These are phyloP conservation scores for Syzygium grande DNA, from an alignment of 345 rosid species.

Conservation along the genomic window DNA sequence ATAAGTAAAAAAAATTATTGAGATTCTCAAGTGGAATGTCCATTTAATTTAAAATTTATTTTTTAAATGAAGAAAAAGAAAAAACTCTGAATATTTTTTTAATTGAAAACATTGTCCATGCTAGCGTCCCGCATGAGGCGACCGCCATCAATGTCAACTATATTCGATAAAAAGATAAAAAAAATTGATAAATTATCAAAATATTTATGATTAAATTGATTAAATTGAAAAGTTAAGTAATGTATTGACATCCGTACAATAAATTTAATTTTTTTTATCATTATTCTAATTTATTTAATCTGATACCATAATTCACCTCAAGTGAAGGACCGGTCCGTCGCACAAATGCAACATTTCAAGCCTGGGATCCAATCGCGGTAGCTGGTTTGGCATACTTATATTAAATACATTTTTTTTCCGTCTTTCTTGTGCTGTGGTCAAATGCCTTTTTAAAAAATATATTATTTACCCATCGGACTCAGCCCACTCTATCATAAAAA, in stretches of 20 bases:
- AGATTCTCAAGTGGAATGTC: not conserved
- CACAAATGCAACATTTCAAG: not conserved
- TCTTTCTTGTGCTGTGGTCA: not conserved
- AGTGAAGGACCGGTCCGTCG: not conserved
- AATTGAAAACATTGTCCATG: accelerated
- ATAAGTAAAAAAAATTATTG: not conserved
- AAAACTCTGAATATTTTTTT: too few relatives aligned
- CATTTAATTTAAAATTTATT: not conserved
- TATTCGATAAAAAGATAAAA: too few relatives aligned
- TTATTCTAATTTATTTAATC: not conserved
- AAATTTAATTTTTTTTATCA: not conserved
- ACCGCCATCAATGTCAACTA: too few relatives aligned
- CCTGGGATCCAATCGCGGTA: too few relatives aligned
- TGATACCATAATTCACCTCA: not conserved
- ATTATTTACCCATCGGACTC: not conserved
- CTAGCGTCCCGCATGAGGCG: too few relatives aligned
- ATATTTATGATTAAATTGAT: not conserved
- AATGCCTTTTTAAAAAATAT: not conserved
- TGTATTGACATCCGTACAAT: accelerated
- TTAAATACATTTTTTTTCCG: not conserved
- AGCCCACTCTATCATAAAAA: not conserved
- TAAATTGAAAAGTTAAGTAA: accelerated
- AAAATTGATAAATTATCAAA: too few relatives aligned
- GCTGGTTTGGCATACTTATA: not conserved
- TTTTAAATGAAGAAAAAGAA: too few relatives aligned